Evolutionary conservation across 371 early-diverging fungal genomes (phyloP), one percentile per base, ranked within the genome.

Genomic region (Circinella umbellata): DNA sequence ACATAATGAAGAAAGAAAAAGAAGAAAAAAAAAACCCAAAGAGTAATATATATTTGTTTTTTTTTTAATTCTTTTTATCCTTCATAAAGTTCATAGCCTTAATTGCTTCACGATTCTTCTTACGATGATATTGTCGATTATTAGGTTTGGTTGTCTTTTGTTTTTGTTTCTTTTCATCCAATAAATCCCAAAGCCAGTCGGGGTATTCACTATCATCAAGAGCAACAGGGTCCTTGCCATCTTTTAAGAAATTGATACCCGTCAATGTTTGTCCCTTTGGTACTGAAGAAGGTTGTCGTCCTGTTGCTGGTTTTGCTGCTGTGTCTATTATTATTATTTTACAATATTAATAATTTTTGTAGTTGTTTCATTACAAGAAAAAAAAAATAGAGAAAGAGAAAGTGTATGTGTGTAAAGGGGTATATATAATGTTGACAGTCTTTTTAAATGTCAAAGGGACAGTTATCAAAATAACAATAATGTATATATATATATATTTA

Each of bases 151-250:
- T 81, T 4, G 74, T 76, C 67, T 76, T 86, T 73, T 74, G 82
- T 69, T 76, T 82, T 66, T 73, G 78, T 69, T 78, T 86, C 79
- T 85, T 78, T 67, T 88, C 88, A 65, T 95, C 92, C 62, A 93
- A 80, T 65, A 96, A 81, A 36, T 88, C 89, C 96, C 96, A 97
- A 20, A 97, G 87, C 96, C 96, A 96, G 5, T 86, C 91, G 27
- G 97, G 97, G 73, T 97, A 97, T 76, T 93, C 93, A 1, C 82
- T 80, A 69, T 97, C 97, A 17, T 88, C 89, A 57, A 90, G 84
- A 3, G 97, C 97, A 13, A 96, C 84, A n/a, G 96, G 96, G 60
- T 97, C 96, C 69, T 83, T 86, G 55, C 89, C 90, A 53, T 91
- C 91, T 79, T 92, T 93, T 70, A 91, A 79, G 69, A 90, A 91